Conservation (phyloP, 192 early-diverging fungal genomes). For the Coemansia sp. region DNA sequence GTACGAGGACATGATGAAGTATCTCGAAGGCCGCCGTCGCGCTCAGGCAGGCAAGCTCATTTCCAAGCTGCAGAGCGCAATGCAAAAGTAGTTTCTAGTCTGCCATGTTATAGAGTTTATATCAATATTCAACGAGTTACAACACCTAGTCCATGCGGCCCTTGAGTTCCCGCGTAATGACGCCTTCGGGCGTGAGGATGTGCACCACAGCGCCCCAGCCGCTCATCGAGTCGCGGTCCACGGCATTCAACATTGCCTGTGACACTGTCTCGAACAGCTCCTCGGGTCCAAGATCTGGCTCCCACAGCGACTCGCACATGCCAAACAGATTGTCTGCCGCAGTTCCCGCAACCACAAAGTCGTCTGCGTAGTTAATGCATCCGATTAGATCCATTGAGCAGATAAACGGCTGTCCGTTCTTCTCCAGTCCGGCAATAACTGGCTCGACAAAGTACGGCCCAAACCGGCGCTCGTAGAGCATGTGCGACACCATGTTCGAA, state of each 20-base stretch:
- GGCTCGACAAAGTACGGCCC: conserved; percentile 95
- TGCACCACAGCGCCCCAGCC: conserved; percentile 98
- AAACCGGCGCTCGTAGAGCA: conserved; percentile 93
- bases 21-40: conserved; percentile 72
- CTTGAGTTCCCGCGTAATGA: conserved; percentile 87
- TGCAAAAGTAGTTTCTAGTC: conserved; percentile 23
- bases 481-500: conserved; percentile 89
- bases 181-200: conserved; percentile 82
- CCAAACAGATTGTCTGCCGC: conserved; percentile 85
- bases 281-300: conserved; percentile 95
- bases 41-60: conserved; percentile 50
- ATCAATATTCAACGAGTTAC: not conserved
- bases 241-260: conserved; percentile 89
- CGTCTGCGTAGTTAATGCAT: conserved; percentile 86
- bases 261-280: conserved; percentile 97
- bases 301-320: conserved; percentile 97
- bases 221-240: conserved; percentile 89
- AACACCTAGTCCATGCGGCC: conserved; percentile 59
- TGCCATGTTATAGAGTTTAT: not conserved
- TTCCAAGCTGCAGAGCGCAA: conserved; percentile 45
- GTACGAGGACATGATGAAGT: conserved; percentile 83
- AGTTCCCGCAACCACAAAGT: conserved; percentile 95
- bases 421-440: conserved; percentile 91
- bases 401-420: conserved; percentile 87
- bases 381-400: conserved; percentile 95